phyloP scores from a whole-genome alignment of 2,329 filamentous ascomycete genomes.

The Acephala macrosclerotiorum region DNA sequence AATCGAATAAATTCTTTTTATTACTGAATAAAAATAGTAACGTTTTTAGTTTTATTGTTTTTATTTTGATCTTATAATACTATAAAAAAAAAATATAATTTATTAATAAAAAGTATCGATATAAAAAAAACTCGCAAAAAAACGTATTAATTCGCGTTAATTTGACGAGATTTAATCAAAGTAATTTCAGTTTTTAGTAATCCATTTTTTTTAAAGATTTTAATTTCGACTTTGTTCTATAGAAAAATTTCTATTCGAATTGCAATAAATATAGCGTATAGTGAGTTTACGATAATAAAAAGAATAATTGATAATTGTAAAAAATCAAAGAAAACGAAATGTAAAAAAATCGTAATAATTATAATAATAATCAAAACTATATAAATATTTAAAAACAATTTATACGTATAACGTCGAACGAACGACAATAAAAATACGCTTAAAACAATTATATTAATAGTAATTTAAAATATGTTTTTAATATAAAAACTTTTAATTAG shows the following conservation, averaged over 20 bases:
- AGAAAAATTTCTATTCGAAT: constrained; percentile 17
- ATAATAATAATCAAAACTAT: constrained; percentile 4
- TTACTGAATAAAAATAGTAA: constrained; percentile 20
- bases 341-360: constrained; percentile 23
- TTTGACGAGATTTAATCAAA: constrained; percentile 19
- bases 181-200: constrained; percentile 23
- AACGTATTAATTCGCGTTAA: constrained; percentile 24
- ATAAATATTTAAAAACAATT: constrained; percentile 3
- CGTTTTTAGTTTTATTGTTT: constrained; percentile 19
- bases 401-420: constrained; percentile 16
- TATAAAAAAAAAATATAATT: constrained; percentile 27
- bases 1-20: constrained; percentile 22
- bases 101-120: constrained; percentile 18
- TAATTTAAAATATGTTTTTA: constrained; percentile 23
- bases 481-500: constrained; percentile 24
- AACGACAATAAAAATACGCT: constrained; percentile 26
- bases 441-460: constrained; percentile 24
- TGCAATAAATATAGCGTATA: constrained; percentile 16
- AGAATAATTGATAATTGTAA: constrained; percentile 24
- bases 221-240: constrained; percentile 24
- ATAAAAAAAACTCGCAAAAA: constrained; percentile 26
- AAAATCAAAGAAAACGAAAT: constrained; percentile 20
- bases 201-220: constrained; percentile 25
- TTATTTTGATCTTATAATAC: constrained; percentile 20
- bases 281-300: constrained; percentile 22